phyloP scores from a whole-genome alignment of 129 eudicot genomes.

The Mikania micrantha region DNA sequence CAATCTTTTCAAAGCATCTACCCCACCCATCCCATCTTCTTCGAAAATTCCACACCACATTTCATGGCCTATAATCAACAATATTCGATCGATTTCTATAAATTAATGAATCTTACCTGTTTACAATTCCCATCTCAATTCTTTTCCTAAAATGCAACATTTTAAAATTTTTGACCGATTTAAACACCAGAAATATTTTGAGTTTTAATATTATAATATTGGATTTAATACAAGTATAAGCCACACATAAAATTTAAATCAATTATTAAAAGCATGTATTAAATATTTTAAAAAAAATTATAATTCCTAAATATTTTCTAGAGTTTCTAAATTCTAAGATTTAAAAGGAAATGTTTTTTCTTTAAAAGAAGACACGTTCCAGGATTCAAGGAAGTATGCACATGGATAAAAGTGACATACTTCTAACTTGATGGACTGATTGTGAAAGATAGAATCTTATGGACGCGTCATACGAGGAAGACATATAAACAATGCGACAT shows the following conservation, averaged over 20 bases:
- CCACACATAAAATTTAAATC: no score
- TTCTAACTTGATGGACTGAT: background rate
- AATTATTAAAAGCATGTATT: no score
- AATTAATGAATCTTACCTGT: conserved; percentile 4
- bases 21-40: conserved; percentile 12
- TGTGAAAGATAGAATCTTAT: background rate
- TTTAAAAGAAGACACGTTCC: no score
- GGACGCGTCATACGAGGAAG: background rate
- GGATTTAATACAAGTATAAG: no score
- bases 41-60: conserved; percentile 22
- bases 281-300: no score
- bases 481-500: conserved; percentile 13
- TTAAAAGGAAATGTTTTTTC: no score
- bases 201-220: no score
- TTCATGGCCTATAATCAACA: conserved; percentile 18
- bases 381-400: conserved; percentile 11
- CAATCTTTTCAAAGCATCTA: conserved; percentile 1
- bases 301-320: no score
- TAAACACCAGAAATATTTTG: background rate
- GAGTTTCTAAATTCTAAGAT: no score
- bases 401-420: conserved; percentile 1
- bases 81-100: background rate
- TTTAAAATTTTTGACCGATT: no score
- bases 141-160: background rate
- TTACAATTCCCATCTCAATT: background rate